Evolutionary conservation across 148 eudicot species (phyloP), one percentile per base, ranked within the genome.

Genomic region (Chenopodium quinoa): DNA sequence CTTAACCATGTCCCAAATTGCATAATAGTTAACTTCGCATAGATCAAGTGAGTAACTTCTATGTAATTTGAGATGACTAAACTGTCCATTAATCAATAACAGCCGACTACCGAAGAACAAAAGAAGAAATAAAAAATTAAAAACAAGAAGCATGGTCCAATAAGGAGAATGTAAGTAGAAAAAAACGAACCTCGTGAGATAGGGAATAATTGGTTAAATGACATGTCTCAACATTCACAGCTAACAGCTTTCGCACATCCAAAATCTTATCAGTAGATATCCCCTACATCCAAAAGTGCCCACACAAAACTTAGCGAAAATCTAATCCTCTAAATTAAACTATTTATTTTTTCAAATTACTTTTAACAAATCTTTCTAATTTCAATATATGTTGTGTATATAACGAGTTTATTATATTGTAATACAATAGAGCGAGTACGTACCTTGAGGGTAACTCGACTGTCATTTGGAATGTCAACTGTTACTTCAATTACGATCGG

Each of bases 221-320:
- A 80, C 98, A 95, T 75, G 98, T 93, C 82, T 91, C 97, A 29
- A 95, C 92, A 80, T 92, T 87, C 23, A 90, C 97, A 19, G 91
- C 93, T 76, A 95, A 83, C 10, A 95, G 83, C 86, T 93, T 95
- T 62, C 89, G 88, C 86, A 95, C 93, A 78, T 95, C 97, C 78
- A 95, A 84, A 23, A 95, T 95, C 92, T 84, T 92, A 86, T 95
- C 98, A 71, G 98, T 95, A 10, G 98, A 95, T 84, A 95, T 93
- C 54, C 97, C 97, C 98, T 95, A 82, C 74, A 72, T 68, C 71
- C 84, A 81, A 56, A 72, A 76, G 64, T 64, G 16, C 73, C 74
- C 78, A 27, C 52, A 62, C 34, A 72, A 60, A 58, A 68, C 72
- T 76, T 62, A 76, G 62, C 78, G 11, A 73, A 44, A 10, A 78